phyloP scores from a whole-genome alignment of 371 early-diverging fungal genomes.

The Synchytrium microbalum region DNA sequence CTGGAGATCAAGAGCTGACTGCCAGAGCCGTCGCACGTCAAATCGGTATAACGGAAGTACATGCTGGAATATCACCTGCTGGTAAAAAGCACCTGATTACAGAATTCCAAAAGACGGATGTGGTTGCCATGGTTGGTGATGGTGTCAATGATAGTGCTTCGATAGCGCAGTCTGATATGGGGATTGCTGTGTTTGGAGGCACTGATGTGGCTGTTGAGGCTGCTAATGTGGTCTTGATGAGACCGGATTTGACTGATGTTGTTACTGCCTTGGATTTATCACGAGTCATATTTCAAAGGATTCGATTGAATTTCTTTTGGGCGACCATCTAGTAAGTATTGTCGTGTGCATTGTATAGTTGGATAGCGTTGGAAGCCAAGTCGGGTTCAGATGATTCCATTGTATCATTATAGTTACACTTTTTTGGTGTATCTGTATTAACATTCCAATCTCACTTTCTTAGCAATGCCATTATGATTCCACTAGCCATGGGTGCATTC shows the following conservation, averaged over 20 bases:
- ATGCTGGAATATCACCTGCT: slow-evolving; percentile 85
- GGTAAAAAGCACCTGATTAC: slow-evolving; percentile 78
- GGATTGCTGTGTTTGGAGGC: slow-evolving; percentile 86
- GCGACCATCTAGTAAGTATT: slow-evolving; percentile 63
- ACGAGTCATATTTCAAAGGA: slow-evolving; percentile 71
- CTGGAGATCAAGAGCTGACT: slow-evolving; percentile 84
- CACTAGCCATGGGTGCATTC: slow-evolving; percentile 89
- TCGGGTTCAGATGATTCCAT: not conserved
- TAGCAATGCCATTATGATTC: slow-evolving; percentile 79
- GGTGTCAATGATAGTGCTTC: slow-evolving; percentile 98
- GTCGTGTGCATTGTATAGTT: no score
- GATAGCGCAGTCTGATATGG: slow-evolving; percentile 85
- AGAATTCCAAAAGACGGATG: slow-evolving; percentile 24
- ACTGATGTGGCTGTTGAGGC: slow-evolving; percentile 95
- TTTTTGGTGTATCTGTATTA: not conserved
- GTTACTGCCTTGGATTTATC: slow-evolving; percentile 79
- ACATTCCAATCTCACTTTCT: not conserved
- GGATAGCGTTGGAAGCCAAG: no score
- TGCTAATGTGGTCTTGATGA: slow-evolving; percentile 62
- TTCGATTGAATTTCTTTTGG: slow-evolving; percentile 80
- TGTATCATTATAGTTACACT: not conserved
- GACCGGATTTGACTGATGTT: slow-evolving; percentile 73
- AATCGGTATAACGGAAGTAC: slow-evolving; percentile 69
- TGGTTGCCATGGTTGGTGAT: slow-evolving; percentile 96
- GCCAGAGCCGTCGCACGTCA: slow-evolving; percentile 63